Conservation (phyloP, 208 protist genomes). For the Zelonia costaricensis region DNA sequence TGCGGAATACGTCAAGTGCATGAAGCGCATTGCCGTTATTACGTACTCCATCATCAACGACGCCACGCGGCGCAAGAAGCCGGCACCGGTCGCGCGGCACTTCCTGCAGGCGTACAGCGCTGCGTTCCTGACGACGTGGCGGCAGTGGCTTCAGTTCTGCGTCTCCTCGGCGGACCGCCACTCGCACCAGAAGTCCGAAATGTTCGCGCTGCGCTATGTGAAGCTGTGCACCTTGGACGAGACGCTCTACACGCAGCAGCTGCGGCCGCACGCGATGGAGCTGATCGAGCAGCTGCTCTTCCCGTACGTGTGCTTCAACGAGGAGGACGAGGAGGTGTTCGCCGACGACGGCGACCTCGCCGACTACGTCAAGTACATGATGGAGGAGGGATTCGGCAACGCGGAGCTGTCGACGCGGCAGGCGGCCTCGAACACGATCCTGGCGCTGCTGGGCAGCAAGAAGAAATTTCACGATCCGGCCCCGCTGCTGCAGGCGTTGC, state of each 20-base stretch:
- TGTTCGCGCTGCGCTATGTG: conserved; percentile 82
- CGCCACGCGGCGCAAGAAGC: conserved; percentile 71
- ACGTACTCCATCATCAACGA: conserved; percentile 73
- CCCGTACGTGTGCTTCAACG: conserved; percentile 77
- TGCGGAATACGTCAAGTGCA: conserved; percentile 68
- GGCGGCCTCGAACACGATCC: conserved; percentile 79
- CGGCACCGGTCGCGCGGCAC: conserved; percentile 64
- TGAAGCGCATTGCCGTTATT: conserved; percentile 85
- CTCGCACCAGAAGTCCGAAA: conserved; percentile 69
- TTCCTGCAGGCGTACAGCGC: conserved; percentile 49
- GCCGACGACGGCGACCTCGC: conserved; percentile 66
- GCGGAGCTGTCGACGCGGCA: conserved; percentile 72
- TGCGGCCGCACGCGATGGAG: conserved; percentile 63
- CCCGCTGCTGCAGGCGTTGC: conserved; percentile 62
- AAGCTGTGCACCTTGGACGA: conserved; percentile 76
- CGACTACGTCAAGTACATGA: conserved; percentile 86
- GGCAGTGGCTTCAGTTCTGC: conserved; percentile 71
- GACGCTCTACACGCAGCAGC: conserved; percentile 57
- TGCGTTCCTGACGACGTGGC: conserved; percentile 65
- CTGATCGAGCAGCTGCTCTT: conserved; percentile 82
- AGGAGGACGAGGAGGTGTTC: conserved; percentile 82
- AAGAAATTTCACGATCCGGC: conserved; percentile 77
- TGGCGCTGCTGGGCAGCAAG: conserved; percentile 64
- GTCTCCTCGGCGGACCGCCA: conserved; percentile 37
- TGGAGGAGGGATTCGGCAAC: conserved; percentile 72